Base-by-base conservation (phyloP, 352 stramenopile species). In the Globisporangium nodosum region DNA sequence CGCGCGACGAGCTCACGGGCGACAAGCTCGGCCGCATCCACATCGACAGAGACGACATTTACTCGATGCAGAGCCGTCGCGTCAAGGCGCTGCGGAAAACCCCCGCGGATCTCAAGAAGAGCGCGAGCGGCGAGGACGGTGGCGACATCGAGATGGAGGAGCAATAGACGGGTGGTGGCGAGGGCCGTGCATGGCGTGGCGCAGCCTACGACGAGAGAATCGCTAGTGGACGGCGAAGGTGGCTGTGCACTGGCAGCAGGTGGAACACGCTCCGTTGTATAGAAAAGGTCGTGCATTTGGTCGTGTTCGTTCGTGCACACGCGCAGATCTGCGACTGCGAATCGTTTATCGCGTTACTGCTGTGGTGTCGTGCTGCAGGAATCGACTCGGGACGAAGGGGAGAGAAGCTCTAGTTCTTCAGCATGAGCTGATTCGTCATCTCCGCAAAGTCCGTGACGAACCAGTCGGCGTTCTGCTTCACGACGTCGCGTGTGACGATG, bases 1-100 rank as follows among this genome's bases (percentile, higher is more conserved):
- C 96, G 69, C 77, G 78, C 71, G 97, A 98, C 61, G 98, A 98
- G 69, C 76, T 98, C 51, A 98, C 98, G 73, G 96, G 97, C 65
- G 96, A 99, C 78, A 99, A 97, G 68, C 74, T 99, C 60, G 97
- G 97, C 62, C 90, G 95, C 63, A 90, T 99, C 76, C 97, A 99
- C 83, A 81, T 99, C 58, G 95, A 98, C 47, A 94, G 90, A 68
- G 97, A 99, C 78, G 91, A 99, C 78, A 87, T 99, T 64, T 97
- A 97, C 69, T 94, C 88, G 63, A 98, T 98, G 86, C 81, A 97
- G 67, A 95, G 92, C 61, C 87, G 94, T 56, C 97, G 97, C 66
- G 84, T 96, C 62, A 98, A 98, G 80, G 96, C 96, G 27, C 78
- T 98, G 52, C 85, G 85, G 57, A 94, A 94, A 78, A 85, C 82